Evolutionary conservation across 202 grass and related monocot genomes (phyloP).

Genomic region (Brachypodium distachyon): DNA sequence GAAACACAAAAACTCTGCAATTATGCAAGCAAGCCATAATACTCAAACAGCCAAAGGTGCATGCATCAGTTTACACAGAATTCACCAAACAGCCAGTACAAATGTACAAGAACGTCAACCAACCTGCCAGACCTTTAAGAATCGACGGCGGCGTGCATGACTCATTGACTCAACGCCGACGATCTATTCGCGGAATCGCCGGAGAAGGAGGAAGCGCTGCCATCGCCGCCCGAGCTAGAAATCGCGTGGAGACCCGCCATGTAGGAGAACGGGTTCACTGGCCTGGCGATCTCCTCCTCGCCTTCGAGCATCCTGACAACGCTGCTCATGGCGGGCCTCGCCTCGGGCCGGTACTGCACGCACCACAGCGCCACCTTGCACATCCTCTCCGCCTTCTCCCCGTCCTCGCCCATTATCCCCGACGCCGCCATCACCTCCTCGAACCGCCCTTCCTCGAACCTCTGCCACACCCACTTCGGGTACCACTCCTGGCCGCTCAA

Average conservation of each 20-base stretch:
- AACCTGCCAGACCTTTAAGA: too few relatives aligned
- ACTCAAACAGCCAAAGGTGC: too few relatives aligned
- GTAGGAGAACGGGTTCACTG: slow-evolving; percentile 35
- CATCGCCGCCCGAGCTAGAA: neutral
- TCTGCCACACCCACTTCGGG: slow-evolving; percentile 41
- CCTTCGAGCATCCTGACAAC: slow-evolving; percentile 59
- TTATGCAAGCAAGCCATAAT: too few relatives aligned
- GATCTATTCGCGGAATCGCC: neutral
- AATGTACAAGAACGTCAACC: too few relatives aligned
- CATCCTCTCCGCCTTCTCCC: slow-evolving; percentile 36
- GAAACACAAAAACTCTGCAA: too few relatives aligned
- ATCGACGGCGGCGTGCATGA: neutral
- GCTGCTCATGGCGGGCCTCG: slow-evolving; percentile 32
- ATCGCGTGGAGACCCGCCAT: neutral
- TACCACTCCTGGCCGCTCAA: slow-evolving; percentile 38
- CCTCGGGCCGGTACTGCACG: slow-evolving; percentile 33
- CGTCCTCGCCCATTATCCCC: slow-evolving; percentile 16
- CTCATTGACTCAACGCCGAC: too few relatives aligned
- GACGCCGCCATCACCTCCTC: slow-evolving; percentile 16
- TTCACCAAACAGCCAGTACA: too few relatives aligned
- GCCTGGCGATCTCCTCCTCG: slow-evolving; percentile 28
- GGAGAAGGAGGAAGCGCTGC: neutral
- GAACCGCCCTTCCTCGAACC: slow-evolving; percentile 15
- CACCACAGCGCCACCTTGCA: slow-evolving; percentile 58
- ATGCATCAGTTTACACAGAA: too few relatives aligned